phyloP scores from a whole-genome alignment of 257 asterid species.

The Prunella vulgaris region DNA sequence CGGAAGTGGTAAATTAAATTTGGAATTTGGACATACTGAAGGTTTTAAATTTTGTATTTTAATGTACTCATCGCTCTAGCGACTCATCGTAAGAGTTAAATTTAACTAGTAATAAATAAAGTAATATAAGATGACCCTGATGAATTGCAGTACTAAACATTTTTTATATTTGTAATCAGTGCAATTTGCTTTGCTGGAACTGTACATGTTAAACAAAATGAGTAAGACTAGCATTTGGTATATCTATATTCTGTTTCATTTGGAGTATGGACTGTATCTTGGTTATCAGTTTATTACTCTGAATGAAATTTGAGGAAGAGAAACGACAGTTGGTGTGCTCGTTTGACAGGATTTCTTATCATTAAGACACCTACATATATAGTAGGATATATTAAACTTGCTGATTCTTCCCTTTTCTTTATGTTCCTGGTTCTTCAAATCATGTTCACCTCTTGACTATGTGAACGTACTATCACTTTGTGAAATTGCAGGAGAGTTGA shows the following conservation, averaged over 20 bases:
- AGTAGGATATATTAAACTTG: not conserved
- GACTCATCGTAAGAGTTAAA: not conserved
- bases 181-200: not conserved
- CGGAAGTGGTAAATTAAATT: not conserved
- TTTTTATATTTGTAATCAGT: not conserved
- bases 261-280: not conserved
- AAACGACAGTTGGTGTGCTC: not conserved
- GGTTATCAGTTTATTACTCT: not conserved
- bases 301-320: not conserved
- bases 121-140: not conserved
- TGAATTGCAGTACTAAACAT: not conserved
- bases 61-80: not conserved
- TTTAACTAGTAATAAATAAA: not conserved
- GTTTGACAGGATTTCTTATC: not conserved
- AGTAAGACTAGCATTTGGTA: not conserved
- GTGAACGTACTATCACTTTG: not conserved
- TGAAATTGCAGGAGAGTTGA: conserved; percentile 54
- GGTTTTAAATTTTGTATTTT: not conserved
- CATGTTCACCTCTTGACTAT: not conserved
- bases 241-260: conserved; percentile 1
- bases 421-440: not conserved
- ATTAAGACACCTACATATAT: not conserved
- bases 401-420: not conserved
- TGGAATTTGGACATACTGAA: not conserved
- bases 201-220: not conserved